Conservation (phyloP, 2,329 filamentous ascomycete genomes). For the Beauveria sp. region DNA sequence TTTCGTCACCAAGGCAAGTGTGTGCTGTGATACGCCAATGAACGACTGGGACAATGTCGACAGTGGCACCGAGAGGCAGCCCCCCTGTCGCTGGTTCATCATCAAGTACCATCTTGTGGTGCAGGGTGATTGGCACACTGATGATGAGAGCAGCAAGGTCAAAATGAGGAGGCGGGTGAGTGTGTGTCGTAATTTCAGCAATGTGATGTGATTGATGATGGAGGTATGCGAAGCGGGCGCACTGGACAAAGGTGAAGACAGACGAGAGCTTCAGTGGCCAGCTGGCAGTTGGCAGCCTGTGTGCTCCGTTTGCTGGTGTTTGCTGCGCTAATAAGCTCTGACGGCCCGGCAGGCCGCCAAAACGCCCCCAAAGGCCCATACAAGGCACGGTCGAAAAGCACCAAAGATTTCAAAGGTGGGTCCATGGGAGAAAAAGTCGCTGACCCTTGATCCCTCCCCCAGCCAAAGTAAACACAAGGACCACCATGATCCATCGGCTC, state of each 20-base stretch:
- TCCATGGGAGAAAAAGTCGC: conserved; percentile 8
- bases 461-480: conserved; percentile 10
- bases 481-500: background rate
- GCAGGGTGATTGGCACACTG: background rate
- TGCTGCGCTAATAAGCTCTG: background rate
- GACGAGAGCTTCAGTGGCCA: background rate
- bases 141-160: background rate
- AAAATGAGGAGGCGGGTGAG: background rate
- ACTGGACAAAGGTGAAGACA: background rate
- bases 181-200: conserved; percentile 2
- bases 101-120: background rate
- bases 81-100: conserved; percentile 3
- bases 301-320: background rate
- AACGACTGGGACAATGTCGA: background rate
- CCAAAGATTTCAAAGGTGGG: background rate
- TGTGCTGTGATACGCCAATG: background rate
- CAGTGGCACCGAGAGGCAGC: background rate
- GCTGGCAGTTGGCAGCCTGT: background rate
- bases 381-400: background rate
- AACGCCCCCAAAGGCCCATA: background rate
- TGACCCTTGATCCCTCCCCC: conserved; percentile 7
- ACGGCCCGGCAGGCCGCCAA: no score
- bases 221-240: background rate
- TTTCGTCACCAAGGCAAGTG: background rate
- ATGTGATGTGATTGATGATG: background rate